Conservation (phyloP, 2,329 filamentous ascomycete species). For the Colletotrichum somersetense region DNA sequence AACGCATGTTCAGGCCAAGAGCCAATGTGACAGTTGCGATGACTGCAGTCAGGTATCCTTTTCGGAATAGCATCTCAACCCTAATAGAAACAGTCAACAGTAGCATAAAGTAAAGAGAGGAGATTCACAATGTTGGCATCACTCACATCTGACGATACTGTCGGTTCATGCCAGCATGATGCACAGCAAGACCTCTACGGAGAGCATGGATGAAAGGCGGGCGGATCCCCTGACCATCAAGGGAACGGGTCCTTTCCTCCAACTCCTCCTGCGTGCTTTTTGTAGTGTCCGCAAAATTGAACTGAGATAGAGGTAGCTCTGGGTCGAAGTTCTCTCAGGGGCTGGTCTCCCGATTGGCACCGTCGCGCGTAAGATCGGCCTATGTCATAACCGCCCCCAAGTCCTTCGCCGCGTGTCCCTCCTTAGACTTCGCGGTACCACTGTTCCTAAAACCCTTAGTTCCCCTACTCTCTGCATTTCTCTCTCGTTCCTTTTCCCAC, state of each 20-base stretch:
- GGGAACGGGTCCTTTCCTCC: conserved; percentile 62
- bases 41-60: conserved; percentile 77
- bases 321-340: conserved; percentile 76
- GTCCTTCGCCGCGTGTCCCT: conserved; percentile 52
- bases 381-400: conserved; percentile 57
- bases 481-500: conserved; percentile 62
- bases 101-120: background rate
- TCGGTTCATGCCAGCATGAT: conserved; percentile 85
- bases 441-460: conserved; percentile 44
- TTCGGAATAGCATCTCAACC: conserved; percentile 81
- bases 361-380: conserved; percentile 68
- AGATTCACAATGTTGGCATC: background rate
- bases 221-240: conserved; percentile 64
- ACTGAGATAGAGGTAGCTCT: conserved; percentile 70
- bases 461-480: conserved; percentile 49
- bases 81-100: conserved; percentile 45
- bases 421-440: background rate
- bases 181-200: conserved; percentile 77
- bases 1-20: conserved; percentile 87
- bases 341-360: conserved; percentile 66
- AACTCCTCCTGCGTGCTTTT: conserved; percentile 71
- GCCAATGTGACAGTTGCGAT: conserved; percentile 82
- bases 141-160: conserved; percentile 76
- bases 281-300: conserved; percentile 74
- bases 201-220: conserved; percentile 71